These are phyloP conservation scores for Solanum bulbocastanum DNA, from an alignment of 257 asterid genomes.

Conservation along the genomic window DNA sequence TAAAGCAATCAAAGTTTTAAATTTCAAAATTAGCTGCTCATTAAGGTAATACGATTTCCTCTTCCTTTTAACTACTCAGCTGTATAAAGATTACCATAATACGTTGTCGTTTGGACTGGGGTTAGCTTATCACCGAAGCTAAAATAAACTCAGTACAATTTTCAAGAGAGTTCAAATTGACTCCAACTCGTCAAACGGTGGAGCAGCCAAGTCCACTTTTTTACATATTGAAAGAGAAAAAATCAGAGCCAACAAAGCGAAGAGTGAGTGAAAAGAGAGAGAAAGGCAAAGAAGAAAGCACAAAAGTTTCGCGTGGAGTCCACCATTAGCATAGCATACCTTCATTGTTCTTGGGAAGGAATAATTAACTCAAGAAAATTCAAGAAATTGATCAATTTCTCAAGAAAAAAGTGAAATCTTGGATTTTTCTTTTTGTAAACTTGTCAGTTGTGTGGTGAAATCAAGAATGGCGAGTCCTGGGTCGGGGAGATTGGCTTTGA, in stretches of 20 bases:
- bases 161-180: not conserved
- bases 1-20: not conserved
- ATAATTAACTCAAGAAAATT: not conserved
- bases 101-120: not conserved
- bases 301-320: conserved; percentile 15
- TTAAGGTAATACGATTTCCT: not conserved
- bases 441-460: not conserved
- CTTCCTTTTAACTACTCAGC: not conserved
- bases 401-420: not conserved
- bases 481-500: conserved; percentile 42
- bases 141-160: not conserved
- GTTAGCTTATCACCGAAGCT: not conserved
- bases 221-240: not conserved
- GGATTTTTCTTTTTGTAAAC: not conserved
- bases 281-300: not conserved
- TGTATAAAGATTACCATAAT: not conserved
- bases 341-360: not conserved
- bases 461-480: conserved; percentile 43
- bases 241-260: not conserved
- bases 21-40: not conserved
- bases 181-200: not conserved
- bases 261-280: not conserved
- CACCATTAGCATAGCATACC: conserved; percentile 3
- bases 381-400: not conserved
- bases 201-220: not conserved